A percentile compares a stretch with the other conserved stretches of the same genome.
Conservation (phyloP, 352 stramenopile species). For the Plasmopara halstedii region DNA sequence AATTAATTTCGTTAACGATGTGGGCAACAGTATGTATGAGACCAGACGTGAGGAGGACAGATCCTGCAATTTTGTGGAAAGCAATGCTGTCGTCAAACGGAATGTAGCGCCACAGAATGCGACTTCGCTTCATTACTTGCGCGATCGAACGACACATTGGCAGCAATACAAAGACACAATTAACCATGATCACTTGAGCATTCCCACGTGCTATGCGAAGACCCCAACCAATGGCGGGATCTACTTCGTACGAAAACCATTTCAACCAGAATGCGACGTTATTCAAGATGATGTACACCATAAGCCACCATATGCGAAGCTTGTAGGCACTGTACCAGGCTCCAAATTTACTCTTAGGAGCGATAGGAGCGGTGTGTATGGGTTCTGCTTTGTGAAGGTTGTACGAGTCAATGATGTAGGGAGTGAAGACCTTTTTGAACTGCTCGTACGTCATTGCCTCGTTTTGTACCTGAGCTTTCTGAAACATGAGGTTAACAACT, state of each 20-base stretch:
- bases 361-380: slow-evolving; percentile 21
- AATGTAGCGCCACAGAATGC: slow-evolving; percentile 61
- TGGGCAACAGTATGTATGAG: slow-evolving; percentile 60
- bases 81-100: slow-evolving; percentile 76
- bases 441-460: slow-evolving; percentile 62
- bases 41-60: slow-evolving; percentile 42
- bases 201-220: slow-evolving; percentile 61
- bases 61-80: slow-evolving; percentile 72
- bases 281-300: slow-evolving; percentile 64
- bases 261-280: slow-evolving; percentile 68
- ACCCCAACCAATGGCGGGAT: slow-evolving; percentile 67
- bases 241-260: slow-evolving; percentile 61
- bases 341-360: slow-evolving; percentile 46
- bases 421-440: slow-evolving; percentile 62
- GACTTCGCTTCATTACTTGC: slow-evolving; percentile 59
- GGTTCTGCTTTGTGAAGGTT: slow-evolving; percentile 33
- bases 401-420: slow-evolving; percentile 60
- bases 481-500: slow-evolving; percentile 63
- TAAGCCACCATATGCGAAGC: slow-evolving; percentile 72
- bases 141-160: slow-evolving; percentile 77
- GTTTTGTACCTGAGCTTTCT: slow-evolving; percentile 46
- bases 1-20: slow-evolving; percentile 59
- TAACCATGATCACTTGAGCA: slow-evolving; percentile 73
- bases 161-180: slow-evolving; percentile 65
- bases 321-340: slow-evolving; percentile 64